A percentile compares a stretch with the other conserved stretches of the same genome.
Conservation (phyloP, 1,139 yeast genomes). For the Debaryomyces psychrophilus region DNA sequence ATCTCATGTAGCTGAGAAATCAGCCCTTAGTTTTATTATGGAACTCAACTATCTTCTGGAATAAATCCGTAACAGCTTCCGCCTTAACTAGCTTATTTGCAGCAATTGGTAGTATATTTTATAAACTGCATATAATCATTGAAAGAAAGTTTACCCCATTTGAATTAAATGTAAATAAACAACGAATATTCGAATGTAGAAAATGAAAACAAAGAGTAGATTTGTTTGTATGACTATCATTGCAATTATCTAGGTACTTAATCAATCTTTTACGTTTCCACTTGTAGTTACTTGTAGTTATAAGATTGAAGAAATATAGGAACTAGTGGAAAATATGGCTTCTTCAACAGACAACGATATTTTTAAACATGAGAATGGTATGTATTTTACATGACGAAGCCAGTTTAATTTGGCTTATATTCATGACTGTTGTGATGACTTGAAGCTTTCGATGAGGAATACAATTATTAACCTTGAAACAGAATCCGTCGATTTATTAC, state of each 20-base stretch:
- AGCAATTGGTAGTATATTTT: neutral
- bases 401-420: neutral
- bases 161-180: constrained; percentile 7
- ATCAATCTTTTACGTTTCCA: neutral
- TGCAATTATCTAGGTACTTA: neutral
- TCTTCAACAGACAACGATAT: constrained; percentile 18
- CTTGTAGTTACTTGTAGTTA: neutral
- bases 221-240: neutral
- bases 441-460: neutral
- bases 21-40: too few relatives aligned
- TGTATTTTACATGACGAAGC: constrained; percentile 14
- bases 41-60: too few relatives aligned
- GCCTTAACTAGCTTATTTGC: neutral
- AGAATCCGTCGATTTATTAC: constrained; percentile 33
- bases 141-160: neutral
- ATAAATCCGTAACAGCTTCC: neutral
- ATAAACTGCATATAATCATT: neutral
- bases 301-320: constrained; percentile 1
- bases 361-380: constrained; percentile 35
- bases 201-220: constrained; percentile 6
- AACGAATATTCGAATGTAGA: constrained; percentile 1
- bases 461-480: constrained; percentile 14
- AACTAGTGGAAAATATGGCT: neutral
- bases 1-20: too few relatives aligned
- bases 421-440: constrained; percentile 9